These are phyloP conservation scores for Malbranchea zuffiana DNA, from an alignment of 2,329 filamentous ascomycete species.

Conservation along the genomic window DNA sequence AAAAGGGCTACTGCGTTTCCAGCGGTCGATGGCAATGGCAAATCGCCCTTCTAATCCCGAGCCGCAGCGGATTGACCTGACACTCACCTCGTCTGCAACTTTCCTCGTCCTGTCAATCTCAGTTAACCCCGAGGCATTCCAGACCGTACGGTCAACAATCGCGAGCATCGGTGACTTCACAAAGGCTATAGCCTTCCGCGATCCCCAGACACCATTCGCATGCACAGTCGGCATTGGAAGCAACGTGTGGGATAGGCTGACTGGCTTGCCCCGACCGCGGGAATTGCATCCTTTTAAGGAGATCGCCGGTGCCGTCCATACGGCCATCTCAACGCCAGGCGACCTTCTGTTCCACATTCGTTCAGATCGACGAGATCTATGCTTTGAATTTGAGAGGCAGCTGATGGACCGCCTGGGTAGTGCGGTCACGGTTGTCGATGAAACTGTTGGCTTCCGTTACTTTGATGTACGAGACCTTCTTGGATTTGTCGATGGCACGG, in stretches of 20 bases:
- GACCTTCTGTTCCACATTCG: slow-evolving; percentile 51
- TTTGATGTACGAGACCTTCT: slow-evolving; percentile 50
- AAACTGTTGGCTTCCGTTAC: slow-evolving; percentile 48
- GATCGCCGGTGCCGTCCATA: slow-evolving; percentile 40
- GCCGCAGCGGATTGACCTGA: too few species aligned
- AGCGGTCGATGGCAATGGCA: too few species aligned
- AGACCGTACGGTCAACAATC: slow-evolving; percentile 37
- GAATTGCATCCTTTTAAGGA: slow-evolving; percentile 44
- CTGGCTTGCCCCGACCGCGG: slow-evolving; percentile 34
- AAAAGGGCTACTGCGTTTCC: too few species aligned
- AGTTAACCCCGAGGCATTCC: slow-evolving; percentile 25
- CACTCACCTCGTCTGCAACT: too few species aligned
- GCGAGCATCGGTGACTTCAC: slow-evolving; percentile 36
- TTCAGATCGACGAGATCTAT: slow-evolving; percentile 45
- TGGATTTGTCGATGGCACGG: slow-evolving; percentile 51
- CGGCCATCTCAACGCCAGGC: slow-evolving; percentile 45
- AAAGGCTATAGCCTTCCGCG: slow-evolving; percentile 46
- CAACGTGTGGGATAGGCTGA: slow-evolving; percentile 42
- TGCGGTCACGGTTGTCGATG: slow-evolving; percentile 40
- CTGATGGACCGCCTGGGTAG: slow-evolving; percentile 41
- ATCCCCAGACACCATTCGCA: slow-evolving; percentile 36
- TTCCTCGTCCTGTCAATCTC: slow-evolving; percentile 43
- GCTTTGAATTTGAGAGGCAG: slow-evolving; percentile 50
- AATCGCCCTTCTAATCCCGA: too few species aligned
- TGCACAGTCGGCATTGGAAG: slow-evolving; percentile 48